A percentile compares a stretch with the other conserved stretches of the same genome.
phyloP scores from a whole-genome alignment of 495 filamentous ascomycete genomes.

The Rhypophila decipiens region DNA sequence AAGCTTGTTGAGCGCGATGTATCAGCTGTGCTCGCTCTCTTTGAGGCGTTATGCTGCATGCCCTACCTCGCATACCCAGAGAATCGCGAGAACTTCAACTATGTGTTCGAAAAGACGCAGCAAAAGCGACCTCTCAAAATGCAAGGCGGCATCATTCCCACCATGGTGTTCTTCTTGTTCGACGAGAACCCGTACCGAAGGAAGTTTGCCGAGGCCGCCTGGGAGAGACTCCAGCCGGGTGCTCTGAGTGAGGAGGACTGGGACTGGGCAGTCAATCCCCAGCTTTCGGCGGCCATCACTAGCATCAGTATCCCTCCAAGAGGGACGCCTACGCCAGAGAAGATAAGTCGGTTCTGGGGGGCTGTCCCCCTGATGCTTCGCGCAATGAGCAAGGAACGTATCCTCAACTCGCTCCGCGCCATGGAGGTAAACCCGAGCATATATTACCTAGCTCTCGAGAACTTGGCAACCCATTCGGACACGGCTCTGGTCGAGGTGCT shows the following conservation, averaged over 20 bases:
- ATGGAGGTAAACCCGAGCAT: slow-evolving; percentile 67
- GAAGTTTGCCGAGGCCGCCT: slow-evolving; percentile 63
- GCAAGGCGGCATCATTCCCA: slow-evolving; percentile 60
- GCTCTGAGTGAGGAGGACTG: slow-evolving; percentile 61
- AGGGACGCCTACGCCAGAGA: slow-evolving; percentile 12
- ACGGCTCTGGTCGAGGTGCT: slow-evolving; percentile 56
- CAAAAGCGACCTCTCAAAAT: slow-evolving; percentile 64
- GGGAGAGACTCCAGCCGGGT: slow-evolving; percentile 50
- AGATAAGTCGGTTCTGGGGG: slow-evolving; percentile 64
- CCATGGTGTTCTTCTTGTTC: slow-evolving; percentile 76
- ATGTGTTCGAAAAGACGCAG: slow-evolving; percentile 71
- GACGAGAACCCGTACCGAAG: slow-evolving; percentile 51
- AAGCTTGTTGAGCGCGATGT: slow-evolving; percentile 27
- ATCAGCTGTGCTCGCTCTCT: slow-evolving; percentile 40
- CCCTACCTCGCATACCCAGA: slow-evolving; percentile 35
- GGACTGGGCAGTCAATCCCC: slow-evolving; percentile 71
- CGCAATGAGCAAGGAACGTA: slow-evolving; percentile 63
- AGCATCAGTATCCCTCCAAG: slow-evolving; percentile 9
- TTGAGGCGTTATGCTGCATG: slow-evolving; percentile 48
- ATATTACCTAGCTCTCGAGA: slow-evolving; percentile 68
- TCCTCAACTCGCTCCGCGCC: slow-evolving; percentile 68
- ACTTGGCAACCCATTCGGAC: slow-evolving; percentile 55
- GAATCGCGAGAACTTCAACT: slow-evolving; percentile 55
- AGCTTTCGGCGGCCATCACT: slow-evolving; percentile 43
- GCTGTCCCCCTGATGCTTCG: slow-evolving; percentile 64